Evolutionary conservation across 306 rosid genomes (phyloP).

Genomic region (Carpinus viminea): DNA sequence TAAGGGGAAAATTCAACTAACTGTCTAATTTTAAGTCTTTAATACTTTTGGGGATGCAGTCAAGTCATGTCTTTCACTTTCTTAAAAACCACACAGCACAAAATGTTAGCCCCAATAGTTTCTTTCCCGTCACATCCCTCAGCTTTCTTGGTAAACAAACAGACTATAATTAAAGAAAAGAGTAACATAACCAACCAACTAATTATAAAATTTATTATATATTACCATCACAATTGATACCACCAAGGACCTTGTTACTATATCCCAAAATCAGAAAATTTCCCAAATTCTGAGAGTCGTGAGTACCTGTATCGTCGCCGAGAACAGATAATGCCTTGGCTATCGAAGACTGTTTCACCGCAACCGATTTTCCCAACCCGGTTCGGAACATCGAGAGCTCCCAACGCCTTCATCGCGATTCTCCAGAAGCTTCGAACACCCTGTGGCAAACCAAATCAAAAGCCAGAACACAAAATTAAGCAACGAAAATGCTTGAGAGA

Average conservation of each 20-base stretch:
- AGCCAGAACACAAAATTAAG: not conserved
- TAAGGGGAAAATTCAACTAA: not conserved
- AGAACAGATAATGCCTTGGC: slow-evolving; percentile 50
- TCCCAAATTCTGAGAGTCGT: not conserved
- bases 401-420: slow-evolving; percentile 19
- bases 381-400: slow-evolving; percentile 43
- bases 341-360: slow-evolving; percentile 48
- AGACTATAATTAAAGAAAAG: not conserved
- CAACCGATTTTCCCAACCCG: slow-evolving; percentile 46
- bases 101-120: not conserved
- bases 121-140: not conserved
- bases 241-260: not conserved
- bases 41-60: not conserved
- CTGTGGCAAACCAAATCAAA: slow-evolving; percentile 21
- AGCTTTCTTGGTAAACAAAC: not conserved
- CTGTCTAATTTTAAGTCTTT: not conserved
- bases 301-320: slow-evolving; percentile 16
- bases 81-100: not conserved
- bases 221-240: not conserved
- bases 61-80: not conserved
- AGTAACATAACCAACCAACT: no score
- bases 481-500: not conserved
- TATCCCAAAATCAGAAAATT: not conserved
- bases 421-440: slow-evolving; percentile 47
- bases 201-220: not conserved